Percentiles rank a stretch among this genome's conserved stretches.
phyloP scores from a whole-genome alignment of 139 green algal genomes.

The Haematococcus lacustris region DNA sequence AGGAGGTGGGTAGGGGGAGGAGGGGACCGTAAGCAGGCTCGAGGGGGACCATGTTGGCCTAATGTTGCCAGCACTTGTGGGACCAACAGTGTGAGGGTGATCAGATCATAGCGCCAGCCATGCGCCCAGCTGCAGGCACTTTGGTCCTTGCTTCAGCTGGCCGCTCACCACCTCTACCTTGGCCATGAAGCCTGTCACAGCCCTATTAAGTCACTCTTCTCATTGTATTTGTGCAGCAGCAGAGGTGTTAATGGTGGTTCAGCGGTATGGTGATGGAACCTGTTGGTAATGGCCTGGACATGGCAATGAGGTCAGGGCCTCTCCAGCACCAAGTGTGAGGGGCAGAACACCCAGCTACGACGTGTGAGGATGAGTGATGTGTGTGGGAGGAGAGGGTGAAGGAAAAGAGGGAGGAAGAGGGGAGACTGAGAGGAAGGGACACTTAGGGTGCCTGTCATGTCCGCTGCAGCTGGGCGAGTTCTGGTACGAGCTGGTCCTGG shows the following conservation, averaged over 20 bases:
- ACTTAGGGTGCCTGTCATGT: neutral
- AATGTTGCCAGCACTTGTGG: neutral
- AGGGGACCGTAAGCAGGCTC: neutral
- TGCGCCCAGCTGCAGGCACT: neutral
- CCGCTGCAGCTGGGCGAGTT: constrained; percentile 51
- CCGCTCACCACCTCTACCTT: no score
- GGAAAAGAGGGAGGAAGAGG: no score
- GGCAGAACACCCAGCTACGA: no score
- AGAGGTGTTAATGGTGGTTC: neutral
- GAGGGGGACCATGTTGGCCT: neutral
- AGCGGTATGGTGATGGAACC: neutral
- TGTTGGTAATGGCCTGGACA: neutral
- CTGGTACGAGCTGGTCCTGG: constrained; percentile 47
- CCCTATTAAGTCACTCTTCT: no score
- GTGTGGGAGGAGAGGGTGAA: no score
- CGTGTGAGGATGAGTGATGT: no score
- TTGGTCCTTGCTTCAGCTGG: neutral
- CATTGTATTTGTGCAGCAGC: no score
- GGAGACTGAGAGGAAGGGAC: neutral
- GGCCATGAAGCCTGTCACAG: no score
- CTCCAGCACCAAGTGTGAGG: no score
- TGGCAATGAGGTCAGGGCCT: no score
- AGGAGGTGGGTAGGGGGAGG: constrained; percentile 30
- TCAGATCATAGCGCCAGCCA: neutral
- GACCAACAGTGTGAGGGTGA: neutral